phyloP scores from a whole-genome alignment of 257 asterid genomes.

The Knoxia roxburghii region DNA sequence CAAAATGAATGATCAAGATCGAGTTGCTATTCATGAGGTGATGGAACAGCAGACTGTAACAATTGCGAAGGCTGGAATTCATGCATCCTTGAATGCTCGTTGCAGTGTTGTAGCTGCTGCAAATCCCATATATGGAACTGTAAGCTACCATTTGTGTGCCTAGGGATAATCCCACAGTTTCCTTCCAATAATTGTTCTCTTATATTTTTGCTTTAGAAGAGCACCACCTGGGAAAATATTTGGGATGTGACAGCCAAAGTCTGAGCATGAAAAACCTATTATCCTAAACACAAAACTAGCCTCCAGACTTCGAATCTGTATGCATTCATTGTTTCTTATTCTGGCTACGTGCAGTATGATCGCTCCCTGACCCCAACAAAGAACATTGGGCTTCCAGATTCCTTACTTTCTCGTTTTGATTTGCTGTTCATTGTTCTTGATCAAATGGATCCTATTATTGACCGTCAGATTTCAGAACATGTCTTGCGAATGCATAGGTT shows the following conservation, averaged over 20 bases:
- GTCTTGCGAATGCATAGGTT: constrained; percentile 85
- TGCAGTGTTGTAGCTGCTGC: constrained; percentile 99
- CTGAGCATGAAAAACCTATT: neutral
- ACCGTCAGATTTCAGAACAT: constrained; percentile 85
- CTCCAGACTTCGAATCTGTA: neutral
- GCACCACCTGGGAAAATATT: neutral
- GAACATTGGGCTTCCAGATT: constrained; percentile 97
- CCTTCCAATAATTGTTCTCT: neutral
- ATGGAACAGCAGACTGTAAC: constrained; percentile 99
- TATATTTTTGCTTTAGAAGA: neutral
- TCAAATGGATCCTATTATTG: constrained; percentile 97
- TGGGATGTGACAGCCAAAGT: neutral
- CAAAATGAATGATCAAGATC: constrained; percentile 97
- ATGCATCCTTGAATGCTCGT: constrained; percentile 93
- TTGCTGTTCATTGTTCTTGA: constrained; percentile 90
- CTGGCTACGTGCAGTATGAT: constrained; percentile 58
- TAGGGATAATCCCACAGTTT: neutral
- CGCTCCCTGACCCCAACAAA: constrained; percentile 92
- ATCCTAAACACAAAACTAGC: neutral
- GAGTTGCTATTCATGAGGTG: constrained; percentile 96
- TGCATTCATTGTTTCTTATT: constrained; percentile 12
- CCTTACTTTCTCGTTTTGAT: constrained; percentile 97
- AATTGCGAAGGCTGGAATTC: constrained; percentile 98
- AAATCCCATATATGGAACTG: constrained; percentile 98
- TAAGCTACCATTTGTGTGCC: constrained; percentile 37